phyloP scores from a whole-genome alignment of 306 rosid species.

The Psophocarpus tetragonolobus region DNA sequence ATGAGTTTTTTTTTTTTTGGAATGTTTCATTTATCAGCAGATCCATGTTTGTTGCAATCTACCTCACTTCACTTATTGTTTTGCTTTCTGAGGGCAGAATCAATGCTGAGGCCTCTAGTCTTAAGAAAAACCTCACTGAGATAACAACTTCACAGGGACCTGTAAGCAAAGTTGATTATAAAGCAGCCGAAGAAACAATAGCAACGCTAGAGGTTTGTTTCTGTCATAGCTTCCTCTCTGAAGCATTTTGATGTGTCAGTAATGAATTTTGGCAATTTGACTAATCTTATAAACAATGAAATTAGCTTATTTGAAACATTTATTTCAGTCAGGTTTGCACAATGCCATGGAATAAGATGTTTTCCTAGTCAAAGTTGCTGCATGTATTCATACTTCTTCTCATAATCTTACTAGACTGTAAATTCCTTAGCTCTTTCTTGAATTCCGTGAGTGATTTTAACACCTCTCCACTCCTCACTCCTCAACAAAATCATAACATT shows the following conservation, averaged over 20 bases:
- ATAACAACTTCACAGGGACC: slow-evolving; percentile 53
- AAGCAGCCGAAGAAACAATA: slow-evolving; percentile 58
- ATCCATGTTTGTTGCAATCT: slow-evolving; percentile 6
- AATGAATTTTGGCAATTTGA: slow-evolving; percentile 10
- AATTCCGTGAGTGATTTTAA: slow-evolving; percentile 22
- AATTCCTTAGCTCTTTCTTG: neutral
- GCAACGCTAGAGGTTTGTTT: slow-evolving; percentile 72
- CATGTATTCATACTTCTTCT: neutral
- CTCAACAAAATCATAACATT: neutral
- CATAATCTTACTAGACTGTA: neutral
- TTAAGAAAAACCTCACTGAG: slow-evolving; percentile 72
- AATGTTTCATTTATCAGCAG: neutral
- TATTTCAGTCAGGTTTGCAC: slow-evolving; percentile 11
- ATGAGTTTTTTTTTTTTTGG: too few species aligned
- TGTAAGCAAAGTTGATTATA: slow-evolving; percentile 49
- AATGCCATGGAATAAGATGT: slow-evolving; percentile 5
- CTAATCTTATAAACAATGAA: slow-evolving; percentile 11
- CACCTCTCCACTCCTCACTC: neutral
- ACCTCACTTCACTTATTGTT: slow-evolving; percentile 18
- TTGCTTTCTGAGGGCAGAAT: slow-evolving; percentile 65
- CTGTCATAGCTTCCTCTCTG: slow-evolving; percentile 16
- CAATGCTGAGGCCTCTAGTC: slow-evolving; percentile 66
- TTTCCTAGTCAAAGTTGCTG: slow-evolving; percentile 14
- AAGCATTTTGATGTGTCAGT: neutral
- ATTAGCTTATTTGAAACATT: neutral